These are phyloP conservation scores for Ogataea corticis DNA, from an alignment of 805 yeast genomes.

Conservation along the genomic window DNA sequence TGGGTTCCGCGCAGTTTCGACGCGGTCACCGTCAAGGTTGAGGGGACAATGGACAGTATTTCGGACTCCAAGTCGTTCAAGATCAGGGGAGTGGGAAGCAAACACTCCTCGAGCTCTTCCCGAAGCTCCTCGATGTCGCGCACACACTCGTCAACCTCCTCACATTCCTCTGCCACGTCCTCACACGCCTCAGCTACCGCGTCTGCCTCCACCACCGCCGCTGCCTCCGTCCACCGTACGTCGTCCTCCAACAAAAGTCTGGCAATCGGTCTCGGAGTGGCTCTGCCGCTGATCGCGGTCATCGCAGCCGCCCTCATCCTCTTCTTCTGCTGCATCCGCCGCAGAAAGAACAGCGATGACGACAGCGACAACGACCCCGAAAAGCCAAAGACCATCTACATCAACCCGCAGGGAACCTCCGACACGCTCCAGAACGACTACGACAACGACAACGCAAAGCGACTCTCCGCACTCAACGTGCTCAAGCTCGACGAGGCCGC, in stretches of 20 bases:
- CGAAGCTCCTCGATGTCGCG: constrained; percentile 5
- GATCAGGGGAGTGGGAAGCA: constrained; percentile 50
- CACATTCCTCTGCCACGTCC: constrained; percentile 24
- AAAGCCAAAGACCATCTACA: constrained; percentile 20
- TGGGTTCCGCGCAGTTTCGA: constrained; percentile 55
- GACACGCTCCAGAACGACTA: constrained; percentile 29
- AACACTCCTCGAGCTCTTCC: constrained; percentile 26
- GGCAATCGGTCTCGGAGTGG: constrained; percentile 93
- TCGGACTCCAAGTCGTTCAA: constrained; percentile 46
- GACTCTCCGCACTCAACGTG: constrained; percentile 52
- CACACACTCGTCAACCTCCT: constrained; percentile 21
- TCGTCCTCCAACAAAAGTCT: constrained; percentile 48
- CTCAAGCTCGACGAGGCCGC: constrained; percentile 49
- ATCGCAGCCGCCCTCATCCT: constrained; percentile 50
- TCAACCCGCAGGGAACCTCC: constrained; percentile 21
- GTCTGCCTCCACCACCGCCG: constrained; percentile 5
- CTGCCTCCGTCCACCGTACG: constrained; percentile 11
- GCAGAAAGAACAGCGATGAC: constrained; percentile 31
- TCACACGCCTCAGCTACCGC: constrained; percentile 17
- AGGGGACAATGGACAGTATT: constrained; percentile 37
- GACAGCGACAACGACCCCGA: constrained; percentile 32
- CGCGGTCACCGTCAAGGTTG: constrained; percentile 41
- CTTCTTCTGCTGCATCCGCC: constrained; percentile 55
- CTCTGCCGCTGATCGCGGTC: constrained; percentile 63
- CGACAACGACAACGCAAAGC: constrained; percentile 29